Evolutionary conservation across 208 protist species (phyloP).

Genomic region (Trichomonas tenax): DNA sequence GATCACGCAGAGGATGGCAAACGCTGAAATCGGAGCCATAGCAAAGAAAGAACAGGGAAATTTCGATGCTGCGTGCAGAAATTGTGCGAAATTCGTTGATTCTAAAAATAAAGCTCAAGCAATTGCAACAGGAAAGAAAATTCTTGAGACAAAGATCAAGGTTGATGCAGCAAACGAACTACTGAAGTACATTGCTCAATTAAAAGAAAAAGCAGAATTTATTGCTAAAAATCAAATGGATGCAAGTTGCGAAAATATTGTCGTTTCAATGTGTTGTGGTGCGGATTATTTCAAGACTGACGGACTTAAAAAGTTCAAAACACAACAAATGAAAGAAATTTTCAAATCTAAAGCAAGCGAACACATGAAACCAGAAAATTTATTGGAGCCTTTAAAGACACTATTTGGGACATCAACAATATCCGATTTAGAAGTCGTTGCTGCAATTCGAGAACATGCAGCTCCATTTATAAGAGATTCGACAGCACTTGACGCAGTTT

Average conservation of each 20-base stretch:
- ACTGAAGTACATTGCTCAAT: background rate
- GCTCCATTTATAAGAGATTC: background rate
- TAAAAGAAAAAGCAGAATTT: background rate
- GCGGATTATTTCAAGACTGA: background rate
- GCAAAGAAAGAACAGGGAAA: background rate
- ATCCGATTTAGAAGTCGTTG: background rate
- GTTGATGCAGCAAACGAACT: background rate
- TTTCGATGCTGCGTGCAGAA: background rate
- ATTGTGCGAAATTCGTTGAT: background rate
- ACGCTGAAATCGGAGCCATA: background rate
- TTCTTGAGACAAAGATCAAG: background rate
- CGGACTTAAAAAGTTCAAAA: background rate
- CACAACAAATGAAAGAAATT: background rate
- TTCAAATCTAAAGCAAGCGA: background rate
- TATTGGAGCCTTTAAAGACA: background rate
- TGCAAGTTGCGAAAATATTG: background rate
- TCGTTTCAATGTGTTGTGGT: background rate
- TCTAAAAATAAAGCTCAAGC: background rate
- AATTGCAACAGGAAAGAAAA: background rate
- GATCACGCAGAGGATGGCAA: background rate
- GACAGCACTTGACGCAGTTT: background rate
- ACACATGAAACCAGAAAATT: background rate
- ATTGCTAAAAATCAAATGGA: background rate
- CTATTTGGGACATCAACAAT: background rate
- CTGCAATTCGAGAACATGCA: background rate